phyloP scores from a whole-genome alignment of 2,329 filamentous ascomycete species.

The Helminthosporium solani region DNA sequence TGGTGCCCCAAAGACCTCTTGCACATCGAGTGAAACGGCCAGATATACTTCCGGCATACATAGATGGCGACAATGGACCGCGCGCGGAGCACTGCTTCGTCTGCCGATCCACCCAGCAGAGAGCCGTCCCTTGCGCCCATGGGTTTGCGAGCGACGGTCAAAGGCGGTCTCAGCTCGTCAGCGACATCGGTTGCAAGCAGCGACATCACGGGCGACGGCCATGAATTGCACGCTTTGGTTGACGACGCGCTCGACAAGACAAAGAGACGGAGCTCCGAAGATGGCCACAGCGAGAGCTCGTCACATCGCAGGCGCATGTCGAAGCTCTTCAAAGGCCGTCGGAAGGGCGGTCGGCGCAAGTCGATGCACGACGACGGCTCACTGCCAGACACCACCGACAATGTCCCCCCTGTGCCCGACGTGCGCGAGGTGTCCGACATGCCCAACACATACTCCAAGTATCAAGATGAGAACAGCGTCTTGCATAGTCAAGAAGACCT shows the following conservation, averaged over 20 bases:
- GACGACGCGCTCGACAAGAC: constrained; percentile 46
- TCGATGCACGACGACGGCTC: constrained; percentile 29
- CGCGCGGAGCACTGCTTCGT: constrained; percentile 24
- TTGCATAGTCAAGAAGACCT: constrained; percentile 46
- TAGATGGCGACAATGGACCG: constrained; percentile 27
- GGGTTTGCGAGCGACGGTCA: constrained; percentile 16
- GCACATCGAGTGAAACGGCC: not conserved
- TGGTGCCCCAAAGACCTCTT: not conserved
- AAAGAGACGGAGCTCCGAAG: constrained; percentile 44
- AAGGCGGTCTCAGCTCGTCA: constrained; percentile 31
- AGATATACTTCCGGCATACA: constrained; percentile 9
- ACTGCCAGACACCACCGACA: constrained; percentile 19
- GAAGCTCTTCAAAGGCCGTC: constrained; percentile 54
- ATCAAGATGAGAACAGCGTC: constrained; percentile 12
- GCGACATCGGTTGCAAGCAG: constrained; percentile 35
- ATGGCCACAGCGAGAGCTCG: constrained; percentile 43
- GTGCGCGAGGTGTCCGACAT: constrained; percentile 5
- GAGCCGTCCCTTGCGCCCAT: constrained; percentile 30
- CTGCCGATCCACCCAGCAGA: constrained; percentile 16
- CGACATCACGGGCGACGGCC: constrained; percentile 24
- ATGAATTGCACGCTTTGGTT: constrained; percentile 29
- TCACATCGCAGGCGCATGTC: constrained; percentile 49
- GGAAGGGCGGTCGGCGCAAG: constrained; percentile 27
- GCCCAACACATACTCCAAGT: constrained; percentile 13
- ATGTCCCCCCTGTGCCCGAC: constrained; percentile 14